Evolutionary conservation across 139 green algal genomes (phyloP), one percentile per base, ranked within the genome.

Genomic region (Volvox africanus): DNA sequence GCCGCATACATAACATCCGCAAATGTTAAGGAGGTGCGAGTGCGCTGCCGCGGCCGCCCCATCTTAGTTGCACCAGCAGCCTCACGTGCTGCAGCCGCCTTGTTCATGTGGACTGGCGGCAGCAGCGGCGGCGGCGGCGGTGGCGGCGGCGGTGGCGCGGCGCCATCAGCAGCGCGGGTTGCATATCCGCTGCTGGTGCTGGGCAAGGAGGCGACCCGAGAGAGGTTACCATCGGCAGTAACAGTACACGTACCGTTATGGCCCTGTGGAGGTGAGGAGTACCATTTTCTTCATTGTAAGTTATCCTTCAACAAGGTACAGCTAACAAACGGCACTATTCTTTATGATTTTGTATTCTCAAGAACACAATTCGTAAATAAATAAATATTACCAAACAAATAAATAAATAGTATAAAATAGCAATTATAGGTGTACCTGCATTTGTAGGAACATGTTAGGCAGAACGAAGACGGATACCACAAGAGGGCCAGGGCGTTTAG

Each of bases 1-100:
- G 62, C 0, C 82, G 62, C 0, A 88, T 78, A 33, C 0, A 88
- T 78, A 33, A 88, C 62, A 28, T 88, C 82, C 30, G 82, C 62
- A 30, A 88, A 35, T 16, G 82, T 88, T 3, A 61, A 78, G n/a
- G 16, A 16, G 5, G 32, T 79, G 82, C 82, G 82, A 33, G 82
- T 36, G 62, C 82, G 82, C 82, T 88, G 82, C 19, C 82, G 82
- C 18, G 82, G 82, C 62, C 67, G 67, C 17, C 82, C 82, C 11
- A 35, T 24, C 62, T 88, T 88, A 26, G 82, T 88, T 11, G 33
- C 19, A 9, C 81, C 81, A 5, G 61, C 81, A 1, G 81, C 81
- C 55, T 87, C 81, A 32, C 81, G 81, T 21, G 81, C 81, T 30
- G 61, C 81, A 19, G 61, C 81, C 17, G 61, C 81, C 30, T 87